Evolutionary conservation across 108 stramenopile species (phyloP), one percentile per base, ranked within the genome.

Genomic region (Nitzschia sp.): DNA sequence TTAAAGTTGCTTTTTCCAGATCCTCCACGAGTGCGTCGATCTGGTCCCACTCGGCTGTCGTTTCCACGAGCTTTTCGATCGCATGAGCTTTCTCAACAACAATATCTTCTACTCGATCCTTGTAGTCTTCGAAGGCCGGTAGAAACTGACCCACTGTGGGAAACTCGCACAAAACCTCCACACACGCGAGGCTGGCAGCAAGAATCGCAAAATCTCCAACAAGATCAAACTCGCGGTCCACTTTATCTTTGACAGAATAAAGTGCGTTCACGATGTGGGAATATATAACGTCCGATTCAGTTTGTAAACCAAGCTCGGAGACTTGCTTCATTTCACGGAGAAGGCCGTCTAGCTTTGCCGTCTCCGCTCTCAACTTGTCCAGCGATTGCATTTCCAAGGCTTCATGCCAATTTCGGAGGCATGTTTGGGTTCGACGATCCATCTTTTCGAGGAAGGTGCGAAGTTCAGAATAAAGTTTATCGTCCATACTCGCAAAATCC

Each of bases 41-140:
- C 21, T 45, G 31, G 26, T 86, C 85, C 68, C 71, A 80, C 11
- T 86, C 70, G 2, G 85, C 60, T 29, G 80, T 74, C 44, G 45
- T 35, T 52, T 71, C 69, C 11, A 86, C 75, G 26, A 61, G 29
- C 19, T 27, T 25, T 56, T 80, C 79, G 17, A 83, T 63, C 17
- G 50, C 36, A 17, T 56, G 41, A 16, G 80, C 81, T 29, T 78
- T 64, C 16, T 46, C 32, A 45, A 63, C 21, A 22, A 86, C 55
- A 5, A 68, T 29, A 53, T 63, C 28, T 8, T 63, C 76, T 32
- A 75, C 73, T 53, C 68, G 30, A 34, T 50, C 30, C 13, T 53
- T 33, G 2, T 60, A 32, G 32, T 22, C 28, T 28, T 56, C 48
- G 3, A 67, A 58, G 23, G 32, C 25, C 34, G 71, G 71, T 2